Evolutionary conservation across 139 green algal genomes (phyloP).

Genomic region (Coccomyxa sp.): DNA sequence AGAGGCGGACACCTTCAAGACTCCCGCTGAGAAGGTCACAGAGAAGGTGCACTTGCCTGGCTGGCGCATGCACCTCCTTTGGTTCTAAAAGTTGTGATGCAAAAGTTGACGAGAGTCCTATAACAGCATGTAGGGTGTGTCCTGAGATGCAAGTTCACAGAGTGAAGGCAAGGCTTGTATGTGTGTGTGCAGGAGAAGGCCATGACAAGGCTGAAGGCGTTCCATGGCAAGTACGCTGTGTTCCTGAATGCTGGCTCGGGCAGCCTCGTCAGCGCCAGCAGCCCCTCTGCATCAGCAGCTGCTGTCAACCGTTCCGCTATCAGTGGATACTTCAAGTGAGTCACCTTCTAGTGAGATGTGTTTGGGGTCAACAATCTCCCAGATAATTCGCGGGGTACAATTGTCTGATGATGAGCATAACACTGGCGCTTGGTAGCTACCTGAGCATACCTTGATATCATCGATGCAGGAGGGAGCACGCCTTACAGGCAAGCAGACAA

Average conservation of each 20-base stretch:
- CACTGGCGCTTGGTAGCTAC: too few species aligned
- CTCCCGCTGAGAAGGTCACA: conserved; percentile 1
- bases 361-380: too few species aligned
- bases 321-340: not conserved
- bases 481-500: too few species aligned
- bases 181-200: conserved; percentile 20
- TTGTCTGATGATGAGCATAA: too few species aligned
- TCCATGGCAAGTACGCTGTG: conserved; percentile 22
- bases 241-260: not conserved
- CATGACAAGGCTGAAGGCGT: conserved; percentile 15
- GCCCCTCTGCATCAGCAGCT: not conserved
- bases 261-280: not conserved
- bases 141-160: not conserved
- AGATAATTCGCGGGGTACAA: too few species aligned
- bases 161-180: not conserved
- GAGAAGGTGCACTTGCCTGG: conserved; percentile 2
- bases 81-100: too few species aligned
- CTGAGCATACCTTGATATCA: too few species aligned
- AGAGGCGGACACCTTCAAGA: not conserved
- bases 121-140: too few species aligned
- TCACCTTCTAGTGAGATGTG: too few species aligned
- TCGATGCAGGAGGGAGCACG: too few species aligned
- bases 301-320: not conserved
- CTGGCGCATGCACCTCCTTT: too few species aligned
- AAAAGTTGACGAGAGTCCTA: too few species aligned